These are phyloP conservation scores for Neophaeococcomyces mojaviensis DNA, from an alignment of 2,329 filamentous ascomycete genomes.

Conservation along the genomic window DNA sequence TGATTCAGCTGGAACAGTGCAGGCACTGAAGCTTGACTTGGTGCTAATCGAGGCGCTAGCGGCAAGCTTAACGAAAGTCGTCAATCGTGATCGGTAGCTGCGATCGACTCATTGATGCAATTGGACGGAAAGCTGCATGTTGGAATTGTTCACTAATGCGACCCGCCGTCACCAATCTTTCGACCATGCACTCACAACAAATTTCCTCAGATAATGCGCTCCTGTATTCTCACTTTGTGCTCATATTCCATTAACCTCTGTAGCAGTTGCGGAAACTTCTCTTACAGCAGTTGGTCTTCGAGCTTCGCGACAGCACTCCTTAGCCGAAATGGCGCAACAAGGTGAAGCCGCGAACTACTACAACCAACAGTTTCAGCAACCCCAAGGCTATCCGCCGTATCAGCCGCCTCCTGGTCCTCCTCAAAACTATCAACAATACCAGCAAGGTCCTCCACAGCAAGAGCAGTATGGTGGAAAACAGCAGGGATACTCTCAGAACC, in stretches of 20 bases:
- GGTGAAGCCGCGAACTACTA: constrained; percentile 23
- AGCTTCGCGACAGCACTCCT: not conserved
- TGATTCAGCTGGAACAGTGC: no score
- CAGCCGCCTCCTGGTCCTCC: constrained; percentile 13
- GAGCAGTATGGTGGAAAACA: constrained; percentile 13
- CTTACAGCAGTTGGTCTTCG: not conserved
- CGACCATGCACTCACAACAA: no score
- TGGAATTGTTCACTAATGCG: no score
- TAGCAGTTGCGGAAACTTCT: not conserved
- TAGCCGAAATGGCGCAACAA: constrained; percentile 18
- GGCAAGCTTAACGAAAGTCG: no score
- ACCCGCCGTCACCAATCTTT: no score
- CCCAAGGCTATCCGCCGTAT: constrained; percentile 10
- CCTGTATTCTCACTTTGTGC: no score
- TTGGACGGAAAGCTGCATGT: no score
- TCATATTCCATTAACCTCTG: not conserved
- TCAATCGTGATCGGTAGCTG: no score
- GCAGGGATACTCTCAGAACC: constrained; percentile 16
- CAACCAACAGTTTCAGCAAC: constrained; percentile 18
- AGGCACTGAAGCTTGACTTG: no score
- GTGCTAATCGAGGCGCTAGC: no score
- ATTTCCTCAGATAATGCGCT: not conserved
- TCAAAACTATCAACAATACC: constrained; percentile 10
- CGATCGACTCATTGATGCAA: no score
- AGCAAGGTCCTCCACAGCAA: constrained; percentile 14